Evolutionary conservation across 148 eudicot species (phyloP).

Genomic region (Heliosperma pusillum): DNA sequence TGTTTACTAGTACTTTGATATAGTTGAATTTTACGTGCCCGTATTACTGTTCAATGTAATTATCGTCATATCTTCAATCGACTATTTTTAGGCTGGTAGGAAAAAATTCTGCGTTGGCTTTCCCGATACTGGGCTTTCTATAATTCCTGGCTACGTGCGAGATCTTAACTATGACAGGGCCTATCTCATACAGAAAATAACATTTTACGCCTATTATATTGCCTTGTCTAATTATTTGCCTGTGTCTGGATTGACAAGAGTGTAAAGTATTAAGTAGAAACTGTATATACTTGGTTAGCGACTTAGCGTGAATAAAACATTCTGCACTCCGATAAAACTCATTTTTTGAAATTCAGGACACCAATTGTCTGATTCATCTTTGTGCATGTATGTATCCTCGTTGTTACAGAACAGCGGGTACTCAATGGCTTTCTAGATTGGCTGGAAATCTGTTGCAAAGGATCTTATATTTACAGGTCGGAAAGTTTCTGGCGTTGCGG

Average conservation of each 20-base stretch:
- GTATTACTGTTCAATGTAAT: not conserved
- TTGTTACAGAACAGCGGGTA: too few relatives aligned
- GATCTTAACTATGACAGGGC: too few relatives aligned
- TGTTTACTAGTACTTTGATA: not conserved
- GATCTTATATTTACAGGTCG: too few relatives aligned
- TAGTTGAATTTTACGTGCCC: not conserved
- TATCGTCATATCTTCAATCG: conserved; percentile 12
- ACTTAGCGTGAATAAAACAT: not conserved
- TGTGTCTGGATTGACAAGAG: not conserved
- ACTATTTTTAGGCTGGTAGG: conserved; percentile 39
- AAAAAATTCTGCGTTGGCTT: conserved; percentile 65
- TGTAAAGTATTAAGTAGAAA: too few relatives aligned
- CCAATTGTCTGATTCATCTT: conserved; percentile 5
- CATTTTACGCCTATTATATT: not conserved
- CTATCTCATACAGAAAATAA: not conserved
- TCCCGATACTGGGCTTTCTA: conserved; percentile 94
- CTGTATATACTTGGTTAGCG: not conserved
- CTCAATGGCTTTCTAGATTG: too few relatives aligned
- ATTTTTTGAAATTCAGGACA: not conserved
- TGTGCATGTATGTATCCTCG: too few relatives aligned
- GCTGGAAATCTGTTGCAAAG: too few relatives aligned
- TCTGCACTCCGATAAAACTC: not conserved
- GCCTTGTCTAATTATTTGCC: not conserved
- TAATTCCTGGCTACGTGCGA: conserved; percentile 79
- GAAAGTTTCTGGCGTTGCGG: too few relatives aligned